phyloP scores from a whole-genome alignment of 257 asterid species.

The Ehretia macrophylla region DNA sequence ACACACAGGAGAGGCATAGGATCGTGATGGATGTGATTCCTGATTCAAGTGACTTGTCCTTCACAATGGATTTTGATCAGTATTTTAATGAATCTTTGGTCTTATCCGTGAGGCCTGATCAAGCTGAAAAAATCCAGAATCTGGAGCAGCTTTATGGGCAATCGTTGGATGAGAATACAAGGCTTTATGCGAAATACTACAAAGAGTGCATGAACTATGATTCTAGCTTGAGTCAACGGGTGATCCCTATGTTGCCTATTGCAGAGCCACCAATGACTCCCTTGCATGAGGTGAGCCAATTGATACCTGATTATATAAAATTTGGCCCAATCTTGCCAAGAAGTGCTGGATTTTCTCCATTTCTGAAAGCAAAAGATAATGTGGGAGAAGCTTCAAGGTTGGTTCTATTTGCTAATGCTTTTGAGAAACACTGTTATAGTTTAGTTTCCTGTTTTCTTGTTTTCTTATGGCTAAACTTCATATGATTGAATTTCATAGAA shows the following conservation, averaged over 20 bases:
- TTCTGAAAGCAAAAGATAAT: conserved; percentile 30
- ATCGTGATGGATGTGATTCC: conserved; percentile 74
- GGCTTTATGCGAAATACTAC: conserved; percentile 64
- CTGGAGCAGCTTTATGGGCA: conserved; percentile 61
- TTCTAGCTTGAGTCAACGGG: conserved; percentile 48
- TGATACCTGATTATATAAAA: conserved; percentile 70
- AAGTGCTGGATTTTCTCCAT: conserved; percentile 70
- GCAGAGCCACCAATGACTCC: conserved; percentile 86
- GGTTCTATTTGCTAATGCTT: neutral
- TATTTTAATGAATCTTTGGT: conserved; percentile 57
- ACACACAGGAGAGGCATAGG: conserved; percentile 57
- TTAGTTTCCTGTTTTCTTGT: neutral
- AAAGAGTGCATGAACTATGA: conserved; percentile 65
- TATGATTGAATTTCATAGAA: neutral
- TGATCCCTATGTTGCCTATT: conserved; percentile 71
- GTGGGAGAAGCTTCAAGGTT: conserved; percentile 37
- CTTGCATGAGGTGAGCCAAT: conserved; percentile 49
- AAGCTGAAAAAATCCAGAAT: conserved; percentile 58
- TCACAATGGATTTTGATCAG: conserved; percentile 57
- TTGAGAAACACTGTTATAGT: neutral
- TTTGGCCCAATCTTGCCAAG: conserved; percentile 80
- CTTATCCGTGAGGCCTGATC: conserved; percentile 76
- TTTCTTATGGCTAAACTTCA: neutral
- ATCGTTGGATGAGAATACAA: conserved; percentile 67
- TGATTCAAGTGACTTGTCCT: conserved; percentile 58